Conservation (phyloP, 371 early-diverging fungal genomes). For the Nematocida parisii region DNA sequence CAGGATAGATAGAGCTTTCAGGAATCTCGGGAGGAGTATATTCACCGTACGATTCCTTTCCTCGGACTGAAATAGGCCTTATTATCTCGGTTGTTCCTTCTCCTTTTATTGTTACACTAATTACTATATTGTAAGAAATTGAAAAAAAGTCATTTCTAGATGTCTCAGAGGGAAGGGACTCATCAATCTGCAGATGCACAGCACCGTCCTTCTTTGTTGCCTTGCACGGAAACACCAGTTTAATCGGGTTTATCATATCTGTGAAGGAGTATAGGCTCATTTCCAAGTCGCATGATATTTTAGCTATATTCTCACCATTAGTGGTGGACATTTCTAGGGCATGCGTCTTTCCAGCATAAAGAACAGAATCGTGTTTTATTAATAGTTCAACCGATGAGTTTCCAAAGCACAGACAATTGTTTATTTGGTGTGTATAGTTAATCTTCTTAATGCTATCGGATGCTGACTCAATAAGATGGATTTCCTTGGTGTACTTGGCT, state of each 20-base stretch:
- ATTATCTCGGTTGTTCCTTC: conserved; percentile 7
- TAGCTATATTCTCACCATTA: neutral
- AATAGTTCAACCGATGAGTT: neutral
- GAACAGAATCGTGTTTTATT: conserved; percentile 35
- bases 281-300: neutral
- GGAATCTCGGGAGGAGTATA: conserved; percentile 41
- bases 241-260: neutral
- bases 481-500: conserved; percentile 12
- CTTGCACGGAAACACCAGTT: conserved; percentile 28
- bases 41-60: conserved; percentile 23
- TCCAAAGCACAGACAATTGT: conserved; percentile 36
- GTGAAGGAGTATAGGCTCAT: conserved; percentile 27
- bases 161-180: conserved; percentile 41
- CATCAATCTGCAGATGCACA: conserved; percentile 16
- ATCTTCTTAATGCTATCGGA: neutral
- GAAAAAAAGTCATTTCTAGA: conserved; percentile 49
- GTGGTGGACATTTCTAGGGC: conserved; percentile 1
- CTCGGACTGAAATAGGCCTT: conserved; percentile 15
- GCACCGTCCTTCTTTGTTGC: neutral
- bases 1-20: conserved; percentile 55
- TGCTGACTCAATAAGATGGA: conserved; percentile 12
- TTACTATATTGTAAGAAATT: conserved; percentile 33
- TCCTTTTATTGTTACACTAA: conserved; percentile 4
- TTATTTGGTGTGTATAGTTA: conserved; percentile 12
- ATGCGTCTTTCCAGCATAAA: conserved; percentile 42